These are phyloP conservation scores for Leptographium procerum DNA, from an alignment of 2,329 filamentous ascomycete genomes.

Conservation along the genomic window DNA sequence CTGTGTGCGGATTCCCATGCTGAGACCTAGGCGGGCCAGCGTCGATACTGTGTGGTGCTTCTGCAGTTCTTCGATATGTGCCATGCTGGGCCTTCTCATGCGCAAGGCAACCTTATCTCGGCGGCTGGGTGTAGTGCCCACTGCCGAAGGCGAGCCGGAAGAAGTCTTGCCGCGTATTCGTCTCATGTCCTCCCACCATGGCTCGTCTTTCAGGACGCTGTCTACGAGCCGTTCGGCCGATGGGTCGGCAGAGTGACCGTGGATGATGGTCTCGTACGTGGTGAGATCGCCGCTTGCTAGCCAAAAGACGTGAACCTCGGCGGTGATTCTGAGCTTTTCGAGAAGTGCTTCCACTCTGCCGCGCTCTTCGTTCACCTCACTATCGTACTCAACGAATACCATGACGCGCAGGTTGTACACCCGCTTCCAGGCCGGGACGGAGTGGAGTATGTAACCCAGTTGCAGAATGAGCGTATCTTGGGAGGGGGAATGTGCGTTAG, in stretches of 20 bases:
- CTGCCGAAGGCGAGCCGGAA: background rate
- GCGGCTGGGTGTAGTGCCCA: background rate
- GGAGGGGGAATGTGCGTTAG: background rate
- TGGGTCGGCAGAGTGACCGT: constrained; percentile 47
- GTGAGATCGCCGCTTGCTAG: constrained; percentile 61
- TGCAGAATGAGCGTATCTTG: constrained; percentile 69
- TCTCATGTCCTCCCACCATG: constrained; percentile 75
- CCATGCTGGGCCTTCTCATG: constrained; percentile 36
- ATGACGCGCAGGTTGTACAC: constrained; percentile 63
- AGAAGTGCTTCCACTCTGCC: constrained; percentile 61
- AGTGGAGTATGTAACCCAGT: constrained; percentile 72
- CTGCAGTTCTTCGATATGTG: constrained; percentile 50
- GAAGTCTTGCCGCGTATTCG: constrained; percentile 29
- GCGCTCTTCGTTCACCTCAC: constrained; percentile 68
- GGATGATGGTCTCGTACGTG: constrained; percentile 68
- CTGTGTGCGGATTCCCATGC: constrained; percentile 65
- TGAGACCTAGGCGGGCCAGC: constrained; percentile 48
- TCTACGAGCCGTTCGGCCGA: constrained; percentile 52
- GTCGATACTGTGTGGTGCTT: constrained; percentile 44
- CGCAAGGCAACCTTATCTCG: background rate
- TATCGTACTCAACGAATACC: constrained; percentile 84
- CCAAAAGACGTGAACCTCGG: constrained; percentile 70
- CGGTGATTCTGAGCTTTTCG: constrained; percentile 72
- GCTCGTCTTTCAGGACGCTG: constrained; percentile 54
- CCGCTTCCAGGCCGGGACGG: constrained; percentile 69